Conservation (phyloP, 306 rosid species). For the Dalbergia cochinchinensis region DNA sequence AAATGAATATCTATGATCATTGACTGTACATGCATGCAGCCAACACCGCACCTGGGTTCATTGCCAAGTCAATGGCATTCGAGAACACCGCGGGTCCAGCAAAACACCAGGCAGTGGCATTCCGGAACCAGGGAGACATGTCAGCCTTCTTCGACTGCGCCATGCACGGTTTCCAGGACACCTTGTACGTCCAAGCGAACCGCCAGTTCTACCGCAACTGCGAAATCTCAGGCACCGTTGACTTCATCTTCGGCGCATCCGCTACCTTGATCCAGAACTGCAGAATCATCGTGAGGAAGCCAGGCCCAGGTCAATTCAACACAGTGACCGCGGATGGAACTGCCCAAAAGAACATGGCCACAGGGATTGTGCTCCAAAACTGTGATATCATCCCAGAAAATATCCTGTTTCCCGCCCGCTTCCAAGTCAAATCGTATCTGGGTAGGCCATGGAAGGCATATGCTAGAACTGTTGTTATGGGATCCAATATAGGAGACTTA, state of each 20-base stretch:
- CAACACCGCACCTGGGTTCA: slow-evolving; percentile 57
- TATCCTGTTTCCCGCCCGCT: slow-evolving; percentile 46
- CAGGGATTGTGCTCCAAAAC: slow-evolving; percentile 71
- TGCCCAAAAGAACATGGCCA: slow-evolving; percentile 16
- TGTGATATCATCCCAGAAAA: slow-evolving; percentile 66
- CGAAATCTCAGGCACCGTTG: slow-evolving; percentile 76
- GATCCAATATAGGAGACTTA: slow-evolving; percentile 61
- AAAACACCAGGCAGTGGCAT: slow-evolving; percentile 83
- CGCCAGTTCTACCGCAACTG: slow-evolving; percentile 87
- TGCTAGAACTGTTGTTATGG: slow-evolving; percentile 68
- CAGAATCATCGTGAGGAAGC: slow-evolving; percentile 57
- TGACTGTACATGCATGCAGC: slow-evolving; percentile 28
- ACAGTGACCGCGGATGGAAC: slow-evolving; percentile 76
- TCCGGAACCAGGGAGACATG: slow-evolving; percentile 66
- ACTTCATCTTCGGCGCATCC: slow-evolving; percentile 74
- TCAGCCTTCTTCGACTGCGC: slow-evolving; percentile 66
- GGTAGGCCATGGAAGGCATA: slow-evolving; percentile 82
- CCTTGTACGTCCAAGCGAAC: slow-evolving; percentile 61
- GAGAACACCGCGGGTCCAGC: slow-evolving; percentile 69
- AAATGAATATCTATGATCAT: neutral
- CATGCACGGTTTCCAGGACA: slow-evolving; percentile 73
- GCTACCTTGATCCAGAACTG: slow-evolving; percentile 67
- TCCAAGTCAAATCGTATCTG: slow-evolving; percentile 54
- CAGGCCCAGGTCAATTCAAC: slow-evolving; percentile 58
- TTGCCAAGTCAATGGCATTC: slow-evolving; percentile 69